Percentiles rank a stretch among this genome's conserved stretches.
phyloP scores from a whole-genome alignment of 257 asterid genomes.

The Solanum clarkiae region DNA sequence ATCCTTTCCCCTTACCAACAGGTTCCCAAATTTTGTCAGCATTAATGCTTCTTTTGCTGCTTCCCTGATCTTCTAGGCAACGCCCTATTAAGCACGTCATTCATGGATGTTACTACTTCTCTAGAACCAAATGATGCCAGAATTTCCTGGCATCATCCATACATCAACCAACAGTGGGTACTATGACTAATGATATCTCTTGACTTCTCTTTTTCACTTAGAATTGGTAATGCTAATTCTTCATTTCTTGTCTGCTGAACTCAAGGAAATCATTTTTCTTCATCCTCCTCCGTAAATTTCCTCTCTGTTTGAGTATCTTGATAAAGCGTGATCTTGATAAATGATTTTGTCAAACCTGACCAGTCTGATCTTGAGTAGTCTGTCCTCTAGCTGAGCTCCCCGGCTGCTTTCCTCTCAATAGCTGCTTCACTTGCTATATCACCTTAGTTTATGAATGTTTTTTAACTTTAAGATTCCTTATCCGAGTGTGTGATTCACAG shows the following conservation, averaged over 20 bases:
- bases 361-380: not conserved
- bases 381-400: not conserved
- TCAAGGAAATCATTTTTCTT: not conserved
- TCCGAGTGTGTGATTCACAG: not conserved
- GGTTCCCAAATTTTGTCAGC: not conserved
- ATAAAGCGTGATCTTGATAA: not conserved
- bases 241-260: not conserved
- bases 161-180: not conserved
- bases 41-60: not conserved
- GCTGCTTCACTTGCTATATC: not conserved
- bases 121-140: not conserved
- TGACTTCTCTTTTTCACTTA: not conserved
- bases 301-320: not conserved
- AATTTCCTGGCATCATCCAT: not conserved
- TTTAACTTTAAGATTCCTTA: not conserved
- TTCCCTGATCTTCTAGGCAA: not conserved
- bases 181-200: not conserved
- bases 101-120: not conserved
- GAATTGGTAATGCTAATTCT: not conserved
- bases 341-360: not conserved
- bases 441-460: not conserved
- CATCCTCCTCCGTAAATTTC: not conserved
- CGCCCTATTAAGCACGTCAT: not conserved
- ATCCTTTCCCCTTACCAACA: not conserved
- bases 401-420: not conserved